phyloP scores from a whole-genome alignment of 2,329 filamentous ascomycete species.

The Fusarium brachygibbosum region DNA sequence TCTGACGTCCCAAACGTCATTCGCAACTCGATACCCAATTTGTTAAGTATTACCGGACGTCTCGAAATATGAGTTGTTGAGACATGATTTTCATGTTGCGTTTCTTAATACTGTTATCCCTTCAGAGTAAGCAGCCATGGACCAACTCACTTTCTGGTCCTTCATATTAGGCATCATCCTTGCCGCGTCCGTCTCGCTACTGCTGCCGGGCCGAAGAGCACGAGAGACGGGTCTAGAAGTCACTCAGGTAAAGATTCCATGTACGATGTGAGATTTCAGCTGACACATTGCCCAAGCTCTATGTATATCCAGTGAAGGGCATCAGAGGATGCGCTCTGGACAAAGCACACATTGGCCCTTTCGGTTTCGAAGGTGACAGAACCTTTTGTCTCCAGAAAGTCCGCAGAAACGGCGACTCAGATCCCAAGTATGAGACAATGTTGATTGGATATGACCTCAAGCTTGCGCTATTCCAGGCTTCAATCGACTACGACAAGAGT shows the following conservation, averaged over 20 bases:
- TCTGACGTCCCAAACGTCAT: background rate
- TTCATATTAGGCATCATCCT: background rate
- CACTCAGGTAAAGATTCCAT: constrained; percentile 24
- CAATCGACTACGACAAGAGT: constrained; percentile 8
- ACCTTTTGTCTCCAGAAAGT: constrained; percentile 45
- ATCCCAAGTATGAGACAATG: constrained; percentile 37
- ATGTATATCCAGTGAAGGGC: constrained; percentile 45
- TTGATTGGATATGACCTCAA: constrained; percentile 43
- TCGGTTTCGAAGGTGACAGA: constrained; percentile 42
- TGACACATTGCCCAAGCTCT: constrained; percentile 24
- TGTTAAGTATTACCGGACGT: background rate
- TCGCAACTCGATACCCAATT: background rate
- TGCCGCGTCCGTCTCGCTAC: background rate
- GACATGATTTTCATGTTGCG: background rate
- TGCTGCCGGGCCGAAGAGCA: background rate
- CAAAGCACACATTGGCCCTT: constrained; percentile 25
- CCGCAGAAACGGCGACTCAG: background rate
- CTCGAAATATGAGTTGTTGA: background rate
- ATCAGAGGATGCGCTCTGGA: constrained; percentile 35
- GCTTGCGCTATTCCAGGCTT: constrained; percentile 35
- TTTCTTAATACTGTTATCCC: background rate
- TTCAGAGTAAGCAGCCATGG: background rate
- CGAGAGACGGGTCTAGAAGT: constrained; percentile 25
- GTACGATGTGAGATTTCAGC: rapidly evolving
- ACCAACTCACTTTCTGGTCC: background rate